Percentiles rank a stretch among this genome's conserved stretches.
These are phyloP conservation scores for Fomitopsis schrenkii DNA, from an alignment of 1,284 basidiomycete genomes.

Conservation along the genomic window DNA sequence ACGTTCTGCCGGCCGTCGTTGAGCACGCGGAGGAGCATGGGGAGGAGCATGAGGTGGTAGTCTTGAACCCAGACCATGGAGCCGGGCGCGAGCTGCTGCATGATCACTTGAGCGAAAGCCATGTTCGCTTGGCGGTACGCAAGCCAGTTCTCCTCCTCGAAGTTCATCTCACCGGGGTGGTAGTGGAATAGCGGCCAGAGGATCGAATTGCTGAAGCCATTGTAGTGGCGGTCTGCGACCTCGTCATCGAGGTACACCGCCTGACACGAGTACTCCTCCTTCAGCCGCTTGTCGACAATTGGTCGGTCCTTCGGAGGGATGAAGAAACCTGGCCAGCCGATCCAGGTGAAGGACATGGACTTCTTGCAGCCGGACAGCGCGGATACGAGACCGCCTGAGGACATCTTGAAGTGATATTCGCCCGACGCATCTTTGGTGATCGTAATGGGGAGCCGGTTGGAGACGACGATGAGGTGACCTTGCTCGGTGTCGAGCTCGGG, in stretches of 20 bases:
- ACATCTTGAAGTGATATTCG: slow-evolving; percentile 97
- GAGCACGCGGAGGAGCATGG: slow-evolving; percentile 87
- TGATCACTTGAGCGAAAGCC: slow-evolving; percentile 88
- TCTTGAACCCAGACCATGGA: slow-evolving; percentile 99
- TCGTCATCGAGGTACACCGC: slow-evolving; percentile 98
- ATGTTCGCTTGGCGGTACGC: slow-evolving; percentile 97
- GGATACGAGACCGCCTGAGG: slow-evolving; percentile 91
- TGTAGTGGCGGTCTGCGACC: slow-evolving; percentile 97
- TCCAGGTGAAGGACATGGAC: slow-evolving; percentile 94
- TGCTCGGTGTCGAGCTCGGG: slow-evolving; percentile 36
- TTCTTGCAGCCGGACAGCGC: slow-evolving; percentile 96
- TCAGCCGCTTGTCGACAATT: slow-evolving; percentile 82
- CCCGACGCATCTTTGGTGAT: slow-evolving; percentile 85
- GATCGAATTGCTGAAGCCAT: slow-evolving; percentile 98
- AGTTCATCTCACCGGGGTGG: slow-evolving; percentile 99
- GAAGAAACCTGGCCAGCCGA: slow-evolving; percentile 89
- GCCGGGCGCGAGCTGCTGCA: slow-evolving; percentile 72
- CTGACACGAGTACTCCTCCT: slow-evolving; percentile 95
- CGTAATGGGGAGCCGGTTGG: slow-evolving; percentile 91
- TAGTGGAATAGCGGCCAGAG: slow-evolving; percentile 99
- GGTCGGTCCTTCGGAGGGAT: slow-evolving; percentile 87
- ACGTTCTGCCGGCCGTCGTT: slow-evolving; percentile 68
- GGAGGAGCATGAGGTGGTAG: slow-evolving; percentile 97
- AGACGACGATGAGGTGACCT: slow-evolving; percentile 89
- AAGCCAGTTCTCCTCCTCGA: slow-evolving; percentile 97